Conservation (phyloP, 2,329 filamentous ascomycete species). For the Ophiosphaerella herpotricha region DNA sequence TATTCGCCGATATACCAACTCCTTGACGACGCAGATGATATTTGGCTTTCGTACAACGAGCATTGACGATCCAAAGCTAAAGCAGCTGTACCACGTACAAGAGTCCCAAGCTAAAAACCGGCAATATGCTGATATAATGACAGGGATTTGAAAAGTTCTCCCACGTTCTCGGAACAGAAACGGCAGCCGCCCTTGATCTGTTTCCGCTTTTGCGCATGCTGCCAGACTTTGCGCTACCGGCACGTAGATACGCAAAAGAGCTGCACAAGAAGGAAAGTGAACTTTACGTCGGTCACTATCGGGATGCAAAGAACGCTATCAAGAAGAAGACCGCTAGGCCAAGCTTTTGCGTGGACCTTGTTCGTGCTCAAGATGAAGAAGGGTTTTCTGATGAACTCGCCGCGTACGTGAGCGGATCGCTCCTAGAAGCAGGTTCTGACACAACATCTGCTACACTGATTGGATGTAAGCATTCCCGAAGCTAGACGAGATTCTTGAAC, state of each 20-base stretch:
- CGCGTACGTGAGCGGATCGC: slow-evolving; percentile 26
- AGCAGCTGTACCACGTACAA: slow-evolving; percentile 18
- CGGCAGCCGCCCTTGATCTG: slow-evolving; percentile 52
- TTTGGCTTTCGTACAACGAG: slow-evolving; percentile 49
- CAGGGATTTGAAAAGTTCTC: slow-evolving; percentile 50
- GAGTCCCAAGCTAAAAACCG: not conserved
- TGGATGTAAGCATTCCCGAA: slow-evolving; percentile 12
- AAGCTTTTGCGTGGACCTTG: slow-evolving; percentile 30
- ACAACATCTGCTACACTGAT: slow-evolving; percentile 30
- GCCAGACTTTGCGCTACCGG: slow-evolving; percentile 34
- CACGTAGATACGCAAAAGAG: slow-evolving; percentile 46
- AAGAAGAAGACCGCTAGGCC: slow-evolving; percentile 19
- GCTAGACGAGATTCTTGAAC: not conserved
- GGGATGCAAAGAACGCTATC: slow-evolving; percentile 22
- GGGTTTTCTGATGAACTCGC: slow-evolving; percentile 28
- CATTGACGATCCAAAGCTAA: slow-evolving; percentile 20
- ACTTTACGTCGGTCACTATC: slow-evolving; percentile 29
- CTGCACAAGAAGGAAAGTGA: slow-evolving; percentile 52
- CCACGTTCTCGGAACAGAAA: slow-evolving; percentile 48
- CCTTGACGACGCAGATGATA: slow-evolving; percentile 56
- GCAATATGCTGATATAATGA: slow-evolving; percentile 8
- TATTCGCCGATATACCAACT: slow-evolving; percentile 55
- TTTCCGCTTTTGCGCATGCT: slow-evolving; percentile 53
- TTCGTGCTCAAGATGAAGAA: slow-evolving; percentile 22
- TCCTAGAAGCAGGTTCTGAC: slow-evolving; percentile 38